Evolutionary conservation across 257 asterid species (phyloP), one percentile per base, ranked within the genome.

Genomic region (Rhazya stricta): DNA sequence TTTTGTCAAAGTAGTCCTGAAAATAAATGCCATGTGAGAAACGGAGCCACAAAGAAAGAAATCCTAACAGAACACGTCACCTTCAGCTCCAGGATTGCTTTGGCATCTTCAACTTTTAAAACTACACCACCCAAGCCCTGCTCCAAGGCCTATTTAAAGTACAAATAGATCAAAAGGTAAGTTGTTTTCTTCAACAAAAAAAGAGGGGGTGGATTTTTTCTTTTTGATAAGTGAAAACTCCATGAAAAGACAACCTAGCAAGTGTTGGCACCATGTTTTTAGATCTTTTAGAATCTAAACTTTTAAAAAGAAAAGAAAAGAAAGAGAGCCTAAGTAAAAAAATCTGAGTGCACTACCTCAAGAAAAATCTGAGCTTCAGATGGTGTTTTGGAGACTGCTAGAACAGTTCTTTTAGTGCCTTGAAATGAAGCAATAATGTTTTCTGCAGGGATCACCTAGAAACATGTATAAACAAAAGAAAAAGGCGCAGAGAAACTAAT

Each of bases 61-160:
- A 60, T 68, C 45, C 21, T 27, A 48, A 23, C 25, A 50, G 65
- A 54, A 77, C 67, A 43, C 71, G 29, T 71, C 81, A 93, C 98
- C 98, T 93, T 91, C 67, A 93, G 85, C 79, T 86, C 92, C 69
- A 89, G 76, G 76, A 91, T 63, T 63, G 92, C 86, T 70, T 81
- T 84, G n/a, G 79, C 83, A 79, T 88, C 90, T 75, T 86, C 94
- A 23, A 91, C 92, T 88, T 88, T 89, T 81, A 93, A 79, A 80
- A 93, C 93, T 45, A 93, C 96, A 50, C 98, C 97, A 71, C 89
- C 91, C 77, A 93, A 82, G 70, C 98, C 98, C 6, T 76, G 96
- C 88, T 93, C 96, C 84, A 93, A 86, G 67, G 98, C 98, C 96
- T 93, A 82, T 78, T n/a, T 78, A 80, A 83, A 78, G 73, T 67